These are phyloP conservation scores for Candolleomyces eurysporus DNA, from an alignment of 768 basidiomycete species.

Conservation along the genomic window DNA sequence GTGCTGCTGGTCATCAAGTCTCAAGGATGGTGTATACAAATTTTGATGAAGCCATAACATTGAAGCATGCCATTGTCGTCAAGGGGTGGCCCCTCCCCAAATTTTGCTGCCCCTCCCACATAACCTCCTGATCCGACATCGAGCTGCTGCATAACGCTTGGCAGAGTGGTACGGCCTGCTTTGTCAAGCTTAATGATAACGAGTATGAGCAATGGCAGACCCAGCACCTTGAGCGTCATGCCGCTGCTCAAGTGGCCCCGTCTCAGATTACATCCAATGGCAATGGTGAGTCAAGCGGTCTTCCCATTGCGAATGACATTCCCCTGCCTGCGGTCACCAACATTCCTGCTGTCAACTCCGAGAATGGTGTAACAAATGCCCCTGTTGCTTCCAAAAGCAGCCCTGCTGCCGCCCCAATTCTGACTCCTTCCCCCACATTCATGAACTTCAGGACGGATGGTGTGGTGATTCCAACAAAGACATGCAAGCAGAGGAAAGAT, in stretches of 20 bases:
- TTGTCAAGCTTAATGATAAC: not conserved
- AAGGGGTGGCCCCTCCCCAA: conserved; percentile 17
- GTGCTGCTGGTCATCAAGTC: not conserved
- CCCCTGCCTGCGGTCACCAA: too few species aligned
- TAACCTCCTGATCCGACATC: conserved; percentile 7
- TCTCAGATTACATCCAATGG: not conserved
- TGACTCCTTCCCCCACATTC: too few species aligned
- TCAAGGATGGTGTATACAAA: conserved; percentile 16
- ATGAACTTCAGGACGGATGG: too few species aligned
- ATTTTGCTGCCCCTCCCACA: conserved; percentile 14
- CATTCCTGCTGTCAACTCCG: too few species aligned
- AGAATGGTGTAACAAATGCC: too few species aligned
- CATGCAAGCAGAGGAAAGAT: too few species aligned
- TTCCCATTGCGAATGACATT: too few species aligned
- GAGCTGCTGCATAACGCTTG: not conserved
- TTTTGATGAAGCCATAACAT: conserved; percentile 14
- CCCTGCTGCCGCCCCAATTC: too few species aligned
- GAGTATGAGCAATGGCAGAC: not conserved
- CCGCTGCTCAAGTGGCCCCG: not conserved
- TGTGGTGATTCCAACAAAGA: too few species aligned
- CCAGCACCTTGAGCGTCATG: not conserved
- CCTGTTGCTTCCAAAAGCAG: too few species aligned
- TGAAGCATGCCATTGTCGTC: conserved; percentile 10
- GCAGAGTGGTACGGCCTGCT: not conserved
- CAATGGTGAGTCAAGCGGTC: too few species aligned